Conservation (phyloP, 257 asterid species). For the Osmanthus fragrans region DNA sequence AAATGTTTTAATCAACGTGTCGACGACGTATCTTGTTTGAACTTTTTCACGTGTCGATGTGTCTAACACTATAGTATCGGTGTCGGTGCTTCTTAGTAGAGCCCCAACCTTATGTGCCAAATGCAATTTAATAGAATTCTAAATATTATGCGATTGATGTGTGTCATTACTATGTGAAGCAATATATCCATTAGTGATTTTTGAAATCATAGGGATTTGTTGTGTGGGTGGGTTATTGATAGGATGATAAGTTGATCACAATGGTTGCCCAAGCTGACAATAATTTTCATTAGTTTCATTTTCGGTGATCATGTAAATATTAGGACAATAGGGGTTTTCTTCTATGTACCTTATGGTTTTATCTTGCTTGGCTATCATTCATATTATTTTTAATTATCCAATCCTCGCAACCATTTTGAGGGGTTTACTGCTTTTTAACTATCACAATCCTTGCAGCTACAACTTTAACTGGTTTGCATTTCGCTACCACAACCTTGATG, state of each 20-base stretch:
- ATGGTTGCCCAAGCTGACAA: neutral
- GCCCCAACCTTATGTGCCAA: neutral
- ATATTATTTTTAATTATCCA: neutral
- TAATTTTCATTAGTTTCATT: neutral
- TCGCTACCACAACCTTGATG: conserved; percentile 95
- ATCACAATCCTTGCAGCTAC: conserved; percentile 73
- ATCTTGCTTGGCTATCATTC: neutral
- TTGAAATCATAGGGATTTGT: neutral
- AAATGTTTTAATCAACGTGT: no score
- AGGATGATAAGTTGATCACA: neutral
- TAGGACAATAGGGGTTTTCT: neutral
- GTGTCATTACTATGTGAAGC: neutral
- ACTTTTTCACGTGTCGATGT: no score
- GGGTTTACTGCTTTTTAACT: conserved; percentile 29
- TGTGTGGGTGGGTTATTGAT: neutral
- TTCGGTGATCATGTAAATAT: neutral
- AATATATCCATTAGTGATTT: neutral
- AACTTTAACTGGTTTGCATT: conserved; percentile 92
- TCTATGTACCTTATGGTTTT: neutral
- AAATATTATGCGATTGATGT: neutral
- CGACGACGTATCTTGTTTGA: no score
- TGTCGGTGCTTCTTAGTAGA: no score
- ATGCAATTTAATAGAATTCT: neutral
- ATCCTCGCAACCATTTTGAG: neutral
- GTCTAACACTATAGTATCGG: no score